Evolutionary conservation across 2,329 filamentous ascomycete species (phyloP).

Genomic region (Xenosphaeropsis pyriputrescens): DNA sequence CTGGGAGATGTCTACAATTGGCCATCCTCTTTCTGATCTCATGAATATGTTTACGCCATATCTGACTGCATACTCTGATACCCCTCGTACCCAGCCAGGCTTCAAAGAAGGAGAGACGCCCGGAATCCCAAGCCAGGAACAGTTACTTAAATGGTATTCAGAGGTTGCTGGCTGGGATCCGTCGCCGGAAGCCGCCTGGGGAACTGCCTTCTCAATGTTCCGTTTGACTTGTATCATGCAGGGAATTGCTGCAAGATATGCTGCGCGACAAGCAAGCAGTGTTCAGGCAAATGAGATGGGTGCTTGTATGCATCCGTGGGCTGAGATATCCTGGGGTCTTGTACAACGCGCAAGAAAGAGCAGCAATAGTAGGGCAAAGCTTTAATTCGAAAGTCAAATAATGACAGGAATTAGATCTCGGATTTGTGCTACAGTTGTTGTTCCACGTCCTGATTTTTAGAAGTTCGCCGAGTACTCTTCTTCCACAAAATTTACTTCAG

Average conservation of each 20-base stretch:
- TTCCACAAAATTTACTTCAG: not conserved
- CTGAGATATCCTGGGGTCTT: constrained; percentile 63
- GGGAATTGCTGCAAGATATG: constrained; percentile 83
- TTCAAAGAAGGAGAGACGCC: constrained; percentile 33
- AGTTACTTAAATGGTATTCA: constrained; percentile 51
- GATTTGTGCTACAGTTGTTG: not conserved
- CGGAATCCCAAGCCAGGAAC: constrained; percentile 33
- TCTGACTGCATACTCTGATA: constrained; percentile 13
- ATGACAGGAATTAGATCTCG: not conserved
- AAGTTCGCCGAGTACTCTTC: not conserved
- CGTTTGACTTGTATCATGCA: constrained; percentile 53
- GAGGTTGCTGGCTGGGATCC: constrained; percentile 60
- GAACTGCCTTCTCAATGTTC: constrained; percentile 47
- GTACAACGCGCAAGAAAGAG: constrained; percentile 35
- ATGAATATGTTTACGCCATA: constrained; percentile 32
- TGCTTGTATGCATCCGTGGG: constrained; percentile 54
- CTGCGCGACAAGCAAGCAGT: constrained; percentile 78
- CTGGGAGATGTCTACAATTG: constrained; percentile 60
- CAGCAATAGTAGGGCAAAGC: constrained; percentile 22
- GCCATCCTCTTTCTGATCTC: constrained; percentile 52
- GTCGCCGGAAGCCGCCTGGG: constrained; percentile 43
- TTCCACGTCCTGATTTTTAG: not conserved
- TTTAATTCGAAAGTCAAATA: constrained; percentile 19
- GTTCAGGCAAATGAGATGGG: constrained; percentile 64
- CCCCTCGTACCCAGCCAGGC: constrained; percentile 20